These are phyloP conservation scores for Puccinia hordei DNA, from an alignment of 1,284 basidiomycete species.

Conservation along the genomic window DNA sequence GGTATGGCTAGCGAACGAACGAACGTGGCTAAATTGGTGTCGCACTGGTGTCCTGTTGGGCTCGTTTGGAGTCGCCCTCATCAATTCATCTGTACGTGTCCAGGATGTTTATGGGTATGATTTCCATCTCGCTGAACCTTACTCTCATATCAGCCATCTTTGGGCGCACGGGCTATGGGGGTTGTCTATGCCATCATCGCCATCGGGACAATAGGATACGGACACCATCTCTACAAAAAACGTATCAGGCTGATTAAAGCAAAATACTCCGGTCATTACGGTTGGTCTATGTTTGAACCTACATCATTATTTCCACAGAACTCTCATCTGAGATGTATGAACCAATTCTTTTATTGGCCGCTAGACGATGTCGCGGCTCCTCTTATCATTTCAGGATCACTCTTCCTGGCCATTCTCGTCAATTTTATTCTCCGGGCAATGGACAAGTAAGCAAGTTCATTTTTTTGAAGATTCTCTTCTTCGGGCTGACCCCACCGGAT, in stretches of 20 bases:
- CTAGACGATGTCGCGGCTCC: slow-evolving; percentile 40
- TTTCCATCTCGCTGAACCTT: neutral
- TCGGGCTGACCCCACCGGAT: neutral
- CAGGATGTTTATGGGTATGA: neutral
- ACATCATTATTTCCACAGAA: neutral
- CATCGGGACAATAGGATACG: slow-evolving; percentile 31
- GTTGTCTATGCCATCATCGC: slow-evolving; percentile 30
- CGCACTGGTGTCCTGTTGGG: slow-evolving; percentile 43
- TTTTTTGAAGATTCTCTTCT: neutral
- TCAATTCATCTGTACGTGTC: slow-evolving; percentile 36
- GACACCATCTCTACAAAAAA: slow-evolving; percentile 35
- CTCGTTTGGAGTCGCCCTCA: slow-evolving; percentile 36
- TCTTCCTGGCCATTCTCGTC: slow-evolving; percentile 43
- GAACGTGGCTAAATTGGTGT: slow-evolving; percentile 49
- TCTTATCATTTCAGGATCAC: slow-evolving; percentile 23
- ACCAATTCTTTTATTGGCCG: neutral
- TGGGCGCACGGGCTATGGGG: slow-evolving; percentile 36
- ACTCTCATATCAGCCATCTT: slow-evolving; percentile 26
- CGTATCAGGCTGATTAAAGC: slow-evolving; percentile 33
- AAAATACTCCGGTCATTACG: slow-evolving; percentile 42
- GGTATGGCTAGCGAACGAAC: slow-evolving; percentile 49
- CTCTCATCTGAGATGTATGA: neutral
- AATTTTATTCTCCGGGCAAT: slow-evolving; percentile 44
- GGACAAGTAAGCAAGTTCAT: slow-evolving; percentile 14
- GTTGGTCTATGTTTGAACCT: neutral